phyloP scores from a whole-genome alignment of 2,329 filamentous ascomycete genomes.

The Lomentospora prolificans region DNA sequence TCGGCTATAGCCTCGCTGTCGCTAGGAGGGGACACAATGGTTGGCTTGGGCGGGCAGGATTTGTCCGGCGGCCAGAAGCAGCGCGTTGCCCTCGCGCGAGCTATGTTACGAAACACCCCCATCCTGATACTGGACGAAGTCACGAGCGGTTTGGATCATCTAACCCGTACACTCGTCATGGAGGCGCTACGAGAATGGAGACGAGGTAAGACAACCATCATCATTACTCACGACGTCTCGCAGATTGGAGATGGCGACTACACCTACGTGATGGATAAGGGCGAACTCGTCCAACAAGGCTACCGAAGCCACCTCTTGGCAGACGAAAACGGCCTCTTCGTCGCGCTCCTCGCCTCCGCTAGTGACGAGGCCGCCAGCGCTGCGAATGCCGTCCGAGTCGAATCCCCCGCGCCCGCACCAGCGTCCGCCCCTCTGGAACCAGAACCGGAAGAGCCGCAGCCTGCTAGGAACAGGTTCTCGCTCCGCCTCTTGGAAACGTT shows the following conservation, averaged over 20 bases:
- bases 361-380: not conserved
- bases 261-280: constrained; percentile 68
- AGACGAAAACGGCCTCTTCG: constrained; percentile 34
- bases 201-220: constrained; percentile 71
- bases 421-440: not conserved
- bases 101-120: constrained; percentile 64
- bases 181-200: constrained; percentile 70
- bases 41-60: constrained; percentile 59
- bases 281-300: constrained; percentile 59
- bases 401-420: too few relatives aligned
- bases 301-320: constrained; percentile 45
- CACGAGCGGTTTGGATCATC: constrained; percentile 76
- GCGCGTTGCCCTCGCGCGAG: constrained; percentile 69
- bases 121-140: constrained; percentile 67
- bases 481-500: not conserved
- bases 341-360: constrained; percentile 23
- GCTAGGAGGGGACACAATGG: constrained; percentile 57
- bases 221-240: constrained; percentile 83
- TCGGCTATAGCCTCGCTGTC: constrained; percentile 58
- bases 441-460: not conserved
- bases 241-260: constrained; percentile 67
- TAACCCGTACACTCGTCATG: constrained; percentile 58
- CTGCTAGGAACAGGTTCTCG: not conserved
- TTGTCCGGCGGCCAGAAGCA: constrained; percentile 83
- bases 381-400: too few relatives aligned